These are phyloP conservation scores for Geotrichum candidum DNA, from an alignment of 1,139 yeast species.

Conservation along the genomic window DNA sequence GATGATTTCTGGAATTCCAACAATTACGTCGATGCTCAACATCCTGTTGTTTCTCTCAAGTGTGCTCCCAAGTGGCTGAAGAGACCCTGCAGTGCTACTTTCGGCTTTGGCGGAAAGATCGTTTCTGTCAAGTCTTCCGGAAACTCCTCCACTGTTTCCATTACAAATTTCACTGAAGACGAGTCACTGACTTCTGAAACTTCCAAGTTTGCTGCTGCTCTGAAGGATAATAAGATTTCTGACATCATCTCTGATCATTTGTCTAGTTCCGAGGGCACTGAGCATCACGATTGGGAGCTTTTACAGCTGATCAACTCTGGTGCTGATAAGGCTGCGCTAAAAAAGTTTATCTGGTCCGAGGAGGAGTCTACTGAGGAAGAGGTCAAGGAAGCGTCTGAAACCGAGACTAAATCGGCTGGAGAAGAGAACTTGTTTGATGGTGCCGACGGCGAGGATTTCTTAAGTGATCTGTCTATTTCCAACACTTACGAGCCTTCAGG, in stretches of 20 bases:
- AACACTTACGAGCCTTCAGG: constrained; percentile 39
- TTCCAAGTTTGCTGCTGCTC: constrained; percentile 51
- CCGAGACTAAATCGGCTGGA: constrained; percentile 4
- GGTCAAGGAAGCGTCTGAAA: constrained; percentile 20
- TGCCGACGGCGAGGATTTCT: constrained; percentile 34
- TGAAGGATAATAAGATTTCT: constrained; percentile 49
- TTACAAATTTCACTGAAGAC: constrained; percentile 47
- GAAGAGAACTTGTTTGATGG: constrained; percentile 26
- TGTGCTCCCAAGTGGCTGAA: constrained; percentile 92
- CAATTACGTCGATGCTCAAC: constrained; percentile 59
- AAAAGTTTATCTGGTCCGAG: constrained; percentile 26
- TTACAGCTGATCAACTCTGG: constrained; percentile 47
- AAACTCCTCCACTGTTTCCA: constrained; percentile 41
- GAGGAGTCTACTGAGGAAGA: constrained; percentile 27
- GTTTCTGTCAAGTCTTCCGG: constrained; percentile 48
- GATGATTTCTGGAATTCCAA: constrained; percentile 83
- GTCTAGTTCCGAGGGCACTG: constrained; percentile 40
- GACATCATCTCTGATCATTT: constrained; percentile 51
- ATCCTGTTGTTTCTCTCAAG: constrained; percentile 50
- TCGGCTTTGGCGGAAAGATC: constrained; percentile 92
- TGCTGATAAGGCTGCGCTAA: constrained; percentile 41
- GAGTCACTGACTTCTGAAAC: constrained; percentile 33
- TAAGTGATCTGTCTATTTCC: constrained; percentile 24
- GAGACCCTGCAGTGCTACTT: constrained; percentile 67
- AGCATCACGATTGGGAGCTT: constrained; percentile 71